Evolutionary conservation across 345 rosid species (phyloP).

Genomic region (Adansonia digitata): DNA sequence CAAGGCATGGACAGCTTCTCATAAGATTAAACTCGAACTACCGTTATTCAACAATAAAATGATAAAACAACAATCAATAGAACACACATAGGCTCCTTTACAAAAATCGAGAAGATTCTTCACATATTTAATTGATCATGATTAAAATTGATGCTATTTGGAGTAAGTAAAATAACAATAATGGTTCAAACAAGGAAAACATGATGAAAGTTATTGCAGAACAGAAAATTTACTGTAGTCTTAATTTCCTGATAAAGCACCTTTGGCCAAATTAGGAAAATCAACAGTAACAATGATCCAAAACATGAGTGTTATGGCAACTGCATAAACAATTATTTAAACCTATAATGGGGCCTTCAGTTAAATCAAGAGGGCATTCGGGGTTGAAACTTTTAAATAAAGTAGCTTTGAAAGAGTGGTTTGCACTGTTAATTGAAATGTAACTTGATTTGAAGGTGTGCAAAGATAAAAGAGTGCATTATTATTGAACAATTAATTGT

Average conservation of each 20-base stretch:
- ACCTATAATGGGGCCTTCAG: conserved; percentile 11
- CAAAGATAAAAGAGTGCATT: not conserved
- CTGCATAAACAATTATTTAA: conserved; percentile 4
- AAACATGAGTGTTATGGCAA: not conserved
- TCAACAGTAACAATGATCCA: conserved; percentile 3
- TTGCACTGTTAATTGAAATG: conserved; percentile 19
- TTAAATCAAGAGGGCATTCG: conserved; percentile 11
- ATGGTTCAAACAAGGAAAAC: not conserved
- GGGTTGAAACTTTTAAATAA: not conserved
- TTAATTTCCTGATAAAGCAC: conserved; percentile 4
- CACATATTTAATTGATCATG: not conserved
- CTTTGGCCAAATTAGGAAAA: conserved; percentile 8
- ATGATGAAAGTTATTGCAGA: not conserved
- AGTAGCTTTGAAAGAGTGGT: conserved; percentile 18
- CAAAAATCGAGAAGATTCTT: not conserved
- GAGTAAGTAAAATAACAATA: not conserved
- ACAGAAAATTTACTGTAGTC: conserved; percentile 6
- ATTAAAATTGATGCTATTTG: not conserved
- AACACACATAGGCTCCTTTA: not conserved
- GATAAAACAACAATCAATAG: not conserved
- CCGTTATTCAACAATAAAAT: not conserved
- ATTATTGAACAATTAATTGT: not conserved
- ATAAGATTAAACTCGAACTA: not conserved
- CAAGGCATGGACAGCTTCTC: not conserved
- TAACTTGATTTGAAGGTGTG: conserved; percentile 1